Conservation (phyloP, 371 early-diverging fungal genomes). For the Cokeromyces recurvatus region DNA sequence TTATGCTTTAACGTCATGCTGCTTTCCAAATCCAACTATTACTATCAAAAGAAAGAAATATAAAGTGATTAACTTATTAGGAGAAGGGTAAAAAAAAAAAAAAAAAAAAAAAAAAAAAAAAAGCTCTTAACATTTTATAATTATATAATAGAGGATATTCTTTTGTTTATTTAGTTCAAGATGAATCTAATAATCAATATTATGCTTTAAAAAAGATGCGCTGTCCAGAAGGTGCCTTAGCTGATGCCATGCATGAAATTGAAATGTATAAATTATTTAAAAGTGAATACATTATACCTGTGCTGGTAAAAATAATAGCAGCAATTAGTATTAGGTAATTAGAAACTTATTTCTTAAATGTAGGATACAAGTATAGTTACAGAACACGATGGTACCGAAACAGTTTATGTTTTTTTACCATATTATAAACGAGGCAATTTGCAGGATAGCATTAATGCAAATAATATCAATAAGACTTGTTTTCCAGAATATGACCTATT, state of each 20-base stretch:
- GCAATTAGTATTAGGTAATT: background rate
- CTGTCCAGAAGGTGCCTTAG: constrained; percentile 53
- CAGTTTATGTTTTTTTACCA: constrained; percentile 60
- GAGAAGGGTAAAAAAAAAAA: constrained; percentile 56
- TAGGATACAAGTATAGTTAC: constrained; percentile 34
- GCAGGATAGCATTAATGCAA: constrained; percentile 55
- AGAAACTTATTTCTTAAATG: too few relatives aligned
- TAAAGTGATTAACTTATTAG: constrained; percentile 60
- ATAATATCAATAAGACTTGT: constrained; percentile 44
- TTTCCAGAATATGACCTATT: constrained; percentile 60
- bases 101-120: background rate
- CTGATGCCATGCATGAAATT: constrained; percentile 64
- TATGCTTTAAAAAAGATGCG: constrained; percentile 68
- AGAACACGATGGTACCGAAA: constrained; percentile 54
- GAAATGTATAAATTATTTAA: constrained; percentile 64
- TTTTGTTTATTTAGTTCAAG: constrained; percentile 64
- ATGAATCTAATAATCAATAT: constrained; percentile 42
- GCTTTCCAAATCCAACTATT: constrained; percentile 56
- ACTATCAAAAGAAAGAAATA: constrained; percentile 52
- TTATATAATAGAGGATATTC: constrained; percentile 58
- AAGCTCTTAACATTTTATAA: background rate
- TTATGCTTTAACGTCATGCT: constrained; percentile 49
- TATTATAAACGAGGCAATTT: constrained; percentile 48
- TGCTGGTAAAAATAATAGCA: constrained; percentile 53
- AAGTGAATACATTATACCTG: constrained; percentile 59